phyloP scores from a whole-genome alignment of 2,329 filamentous ascomycete genomes.

The Ceratocystis papillata region DNA sequence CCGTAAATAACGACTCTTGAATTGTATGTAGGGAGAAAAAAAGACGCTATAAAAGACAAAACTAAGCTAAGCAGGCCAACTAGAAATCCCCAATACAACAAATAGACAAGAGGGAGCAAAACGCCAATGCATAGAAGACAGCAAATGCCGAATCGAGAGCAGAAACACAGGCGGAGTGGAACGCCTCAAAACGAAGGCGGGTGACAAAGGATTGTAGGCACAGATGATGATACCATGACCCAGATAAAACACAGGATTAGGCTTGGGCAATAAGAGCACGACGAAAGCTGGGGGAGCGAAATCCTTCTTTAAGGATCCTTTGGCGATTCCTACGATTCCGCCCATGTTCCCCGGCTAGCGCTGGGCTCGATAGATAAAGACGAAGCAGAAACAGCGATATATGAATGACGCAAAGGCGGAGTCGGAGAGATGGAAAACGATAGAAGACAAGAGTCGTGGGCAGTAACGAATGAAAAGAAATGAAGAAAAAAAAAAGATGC shows the following conservation, averaged over 20 bases:
- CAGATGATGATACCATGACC: conserved; percentile 4
- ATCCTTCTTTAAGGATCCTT: neutral
- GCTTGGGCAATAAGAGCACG: conserved; percentile 3
- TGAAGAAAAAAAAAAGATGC: conserved; percentile 10
- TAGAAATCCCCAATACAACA: conserved; percentile 3
- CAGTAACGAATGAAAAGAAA: neutral
- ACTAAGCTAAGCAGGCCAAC: conserved; percentile 1
- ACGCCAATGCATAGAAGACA: neutral
- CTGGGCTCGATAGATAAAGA: no score
- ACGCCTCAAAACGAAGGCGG: neutral
- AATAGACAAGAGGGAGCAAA: neutral
- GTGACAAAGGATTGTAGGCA: neutral
- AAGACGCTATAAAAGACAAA: conserved; percentile 1
- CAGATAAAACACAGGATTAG: conserved; percentile 7
- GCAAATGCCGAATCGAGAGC: neutral
- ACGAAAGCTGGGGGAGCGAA: conserved; percentile 10
- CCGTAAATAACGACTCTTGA: neutral
- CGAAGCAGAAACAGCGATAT: no score
- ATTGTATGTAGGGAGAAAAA: neutral
- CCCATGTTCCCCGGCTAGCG: neutral
- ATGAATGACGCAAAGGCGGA: conserved; percentile 5
- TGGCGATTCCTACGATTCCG: neutral
- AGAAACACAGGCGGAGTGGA: neutral
- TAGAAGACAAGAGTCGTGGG: neutral
- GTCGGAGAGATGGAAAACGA: neutral